These are phyloP conservation scores for Orbilia javanica DNA, from an alignment of 2,329 filamentous ascomycete genomes.

Conservation along the genomic window DNA sequence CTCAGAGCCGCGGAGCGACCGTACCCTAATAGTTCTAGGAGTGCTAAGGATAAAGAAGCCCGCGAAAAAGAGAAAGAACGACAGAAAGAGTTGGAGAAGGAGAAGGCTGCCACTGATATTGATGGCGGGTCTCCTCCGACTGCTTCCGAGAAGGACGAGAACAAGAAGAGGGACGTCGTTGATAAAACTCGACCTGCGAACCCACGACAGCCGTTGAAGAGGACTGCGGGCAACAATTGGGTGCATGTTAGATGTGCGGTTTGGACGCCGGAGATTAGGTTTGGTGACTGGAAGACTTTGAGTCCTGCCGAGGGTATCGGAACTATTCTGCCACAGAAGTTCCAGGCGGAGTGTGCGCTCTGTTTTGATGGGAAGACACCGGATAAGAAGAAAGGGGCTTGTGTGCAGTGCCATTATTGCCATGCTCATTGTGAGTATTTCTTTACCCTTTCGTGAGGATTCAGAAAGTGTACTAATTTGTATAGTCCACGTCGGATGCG, in stretches of 20 bases:
- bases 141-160: conserved; percentile 60
- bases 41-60: conserved; percentile 94
- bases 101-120: conserved; percentile 71
- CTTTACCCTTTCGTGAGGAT: conserved; percentile 1
- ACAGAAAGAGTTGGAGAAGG: conserved; percentile 73
- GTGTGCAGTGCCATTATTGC: conserved; percentile 83
- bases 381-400: conserved; percentile 74
- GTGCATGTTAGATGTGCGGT: conserved; percentile 93
- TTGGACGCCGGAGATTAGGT: conserved; percentile 92
- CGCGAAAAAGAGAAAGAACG: conserved; percentile 82
- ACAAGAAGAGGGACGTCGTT: conserved; percentile 70
- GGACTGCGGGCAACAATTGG: conserved; percentile 97
- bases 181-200: conserved; percentile 84
- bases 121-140: conserved; percentile 57
- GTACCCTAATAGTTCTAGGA: conserved; percentile 77
- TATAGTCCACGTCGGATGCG: conserved; percentile 88
- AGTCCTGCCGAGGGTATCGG: conserved; percentile 91
- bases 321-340: conserved; percentile 79
- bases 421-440: conserved; percentile 67
- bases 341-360: conserved; percentile 82
- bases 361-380: conserved; percentile 76
- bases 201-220: conserved; percentile 90
- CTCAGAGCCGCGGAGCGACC: conserved; percentile 60
- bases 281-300: conserved; percentile 83
- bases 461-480: conserved; percentile 58